These are phyloP conservation scores for Cryptococcus deneoformans DNA, from an alignment of 1,284 basidiomycete species.

Conservation along the genomic window DNA sequence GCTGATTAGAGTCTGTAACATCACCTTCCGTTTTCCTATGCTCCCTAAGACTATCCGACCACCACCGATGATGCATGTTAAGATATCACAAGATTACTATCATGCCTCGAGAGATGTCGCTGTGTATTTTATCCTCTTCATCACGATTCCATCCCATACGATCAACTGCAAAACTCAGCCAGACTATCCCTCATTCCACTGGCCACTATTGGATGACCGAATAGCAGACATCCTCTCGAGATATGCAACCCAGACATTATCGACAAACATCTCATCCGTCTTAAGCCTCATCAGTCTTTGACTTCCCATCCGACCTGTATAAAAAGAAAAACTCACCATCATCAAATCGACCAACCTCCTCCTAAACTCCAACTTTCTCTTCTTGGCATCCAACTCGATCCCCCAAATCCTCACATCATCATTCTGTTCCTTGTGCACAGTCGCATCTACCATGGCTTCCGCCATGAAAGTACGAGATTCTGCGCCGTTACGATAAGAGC, in stretches of 20 bases:
- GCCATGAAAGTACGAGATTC: constrained; percentile 6
- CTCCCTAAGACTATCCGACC: too few relatives aligned
- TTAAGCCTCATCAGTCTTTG: constrained; percentile 1
- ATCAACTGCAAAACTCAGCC: too few relatives aligned
- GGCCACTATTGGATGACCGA: constrained; percentile 4
- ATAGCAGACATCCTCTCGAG: constrained; percentile 11
- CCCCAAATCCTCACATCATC: constrained; percentile 5
- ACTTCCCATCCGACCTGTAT: neutral
- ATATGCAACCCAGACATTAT: constrained; percentile 18
- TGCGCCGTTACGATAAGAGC: neutral
- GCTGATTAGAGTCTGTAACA: too few relatives aligned
- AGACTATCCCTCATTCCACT: neutral
- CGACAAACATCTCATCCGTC: constrained; percentile 20
- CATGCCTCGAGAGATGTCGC: too few relatives aligned
- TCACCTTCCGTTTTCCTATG: too few relatives aligned
- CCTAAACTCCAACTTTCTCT: constrained; percentile 14
- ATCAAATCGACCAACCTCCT: constrained; percentile 18
- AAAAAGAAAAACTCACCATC: constrained; percentile 9
- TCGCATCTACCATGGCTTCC: constrained; percentile 8
- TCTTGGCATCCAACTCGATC: constrained; percentile 5
- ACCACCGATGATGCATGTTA: too few relatives aligned
- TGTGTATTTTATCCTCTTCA: too few relatives aligned
- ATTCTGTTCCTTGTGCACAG: constrained; percentile 5
- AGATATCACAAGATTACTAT: too few relatives aligned
- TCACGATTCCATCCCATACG: too few relatives aligned